phyloP scores from a whole-genome alignment of 1,284 basidiomycete species.

The Agroathelia rolfsii region DNA sequence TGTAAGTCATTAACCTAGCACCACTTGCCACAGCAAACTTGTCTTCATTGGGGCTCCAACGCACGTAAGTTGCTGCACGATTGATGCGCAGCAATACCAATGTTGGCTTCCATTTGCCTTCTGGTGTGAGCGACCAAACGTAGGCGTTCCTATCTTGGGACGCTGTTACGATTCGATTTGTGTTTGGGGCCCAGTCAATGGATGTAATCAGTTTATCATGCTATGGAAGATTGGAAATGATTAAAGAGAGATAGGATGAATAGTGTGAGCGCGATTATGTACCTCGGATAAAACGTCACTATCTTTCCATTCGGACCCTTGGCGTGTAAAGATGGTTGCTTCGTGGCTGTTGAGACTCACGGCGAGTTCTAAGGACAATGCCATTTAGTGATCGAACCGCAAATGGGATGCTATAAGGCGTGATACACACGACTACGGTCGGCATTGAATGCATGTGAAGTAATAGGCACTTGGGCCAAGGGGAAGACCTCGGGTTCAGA shows the following conservation, averaged over 20 bases:
- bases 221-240: constrained; percentile 29
- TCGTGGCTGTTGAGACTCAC: constrained; percentile 89
- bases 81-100: constrained; percentile 95
- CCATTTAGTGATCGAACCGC: constrained; percentile 10
- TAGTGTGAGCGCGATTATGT: constrained; percentile 13
- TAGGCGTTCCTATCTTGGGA: constrained; percentile 99
- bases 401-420: constrained; percentile 4
- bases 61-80: constrained; percentile 88
- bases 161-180: constrained; percentile 96
- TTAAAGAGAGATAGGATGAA: constrained; percentile 2
- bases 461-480: constrained; percentile 77
- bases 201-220: constrained; percentile 98
- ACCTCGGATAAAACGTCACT: constrained; percentile 85
- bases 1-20: constrained; percentile 54
- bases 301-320: constrained; percentile 65
- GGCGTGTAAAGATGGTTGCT: constrained; percentile 71
- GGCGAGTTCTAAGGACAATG: constrained; percentile 64
- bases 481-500: constrained; percentile 67
- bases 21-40: constrained; percentile 99
- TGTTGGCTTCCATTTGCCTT: constrained; percentile 91
- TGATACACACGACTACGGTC: constrained; percentile 70
- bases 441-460: constrained; percentile 87
- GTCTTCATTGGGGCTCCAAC: constrained; percentile 96
- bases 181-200: constrained; percentile 96
- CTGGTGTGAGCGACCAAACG: constrained; percentile 84